Conservation (phyloP, 495 filamentous ascomycete species). For the Aspergillus nidulans region DNA sequence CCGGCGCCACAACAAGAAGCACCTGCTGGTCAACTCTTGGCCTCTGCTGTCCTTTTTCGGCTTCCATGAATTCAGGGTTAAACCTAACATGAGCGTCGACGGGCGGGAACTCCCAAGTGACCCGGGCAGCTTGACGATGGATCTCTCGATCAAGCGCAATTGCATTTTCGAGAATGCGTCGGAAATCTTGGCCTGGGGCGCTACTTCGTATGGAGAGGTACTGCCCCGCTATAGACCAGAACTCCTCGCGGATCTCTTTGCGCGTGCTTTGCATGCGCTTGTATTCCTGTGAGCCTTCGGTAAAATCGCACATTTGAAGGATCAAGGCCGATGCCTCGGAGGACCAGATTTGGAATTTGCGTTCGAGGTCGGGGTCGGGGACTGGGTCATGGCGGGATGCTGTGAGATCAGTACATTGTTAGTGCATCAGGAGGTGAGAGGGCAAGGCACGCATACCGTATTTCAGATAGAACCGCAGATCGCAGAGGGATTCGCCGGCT, state of each 20-base stretch:
- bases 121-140: neutral
- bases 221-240: neutral
- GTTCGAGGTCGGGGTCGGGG: neutral
- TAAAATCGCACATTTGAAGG: neutral
- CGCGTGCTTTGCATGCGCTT: neutral
- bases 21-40: neutral
- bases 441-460: neutral
- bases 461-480: neutral
- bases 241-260: neutral
- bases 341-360: slow-evolving; percentile 6
- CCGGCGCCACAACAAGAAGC: neutral
- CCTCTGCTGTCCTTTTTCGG: neutral
- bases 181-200: neutral
- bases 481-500: neutral
- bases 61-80: neutral
- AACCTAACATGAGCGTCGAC: neutral
- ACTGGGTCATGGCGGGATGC: neutral
- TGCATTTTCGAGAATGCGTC: neutral
- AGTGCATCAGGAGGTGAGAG: neutral
- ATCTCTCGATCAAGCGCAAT: slow-evolving; percentile 1
- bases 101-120: neutral
- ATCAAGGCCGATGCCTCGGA: neutral
- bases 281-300: neutral
- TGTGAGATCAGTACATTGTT: neutral
- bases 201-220: neutral